Evolutionary conservation across 805 yeast species (phyloP), one percentile per base, ranked within the genome.

Genomic region (Yarrowia keelungensis): DNA sequence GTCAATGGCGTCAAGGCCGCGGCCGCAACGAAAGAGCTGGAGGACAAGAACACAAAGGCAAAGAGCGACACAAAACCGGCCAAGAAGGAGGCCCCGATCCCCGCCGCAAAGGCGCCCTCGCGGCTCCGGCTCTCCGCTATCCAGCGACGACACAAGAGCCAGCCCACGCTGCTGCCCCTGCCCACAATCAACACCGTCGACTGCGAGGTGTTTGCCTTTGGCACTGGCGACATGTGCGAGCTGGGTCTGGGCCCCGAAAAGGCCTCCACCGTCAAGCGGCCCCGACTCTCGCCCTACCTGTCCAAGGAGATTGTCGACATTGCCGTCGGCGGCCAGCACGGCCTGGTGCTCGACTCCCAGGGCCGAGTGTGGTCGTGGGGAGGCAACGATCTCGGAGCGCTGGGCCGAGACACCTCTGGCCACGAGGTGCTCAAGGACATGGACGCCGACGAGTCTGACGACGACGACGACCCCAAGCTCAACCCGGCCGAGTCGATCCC

Each of bases 321-420:
- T 74, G 92, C 97, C 0, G 97, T 87, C 35, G 99, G 99, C 64
- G 99, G 99, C 65, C 94, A 95, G 89, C 99, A 95, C 76, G 86
- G 90, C 0, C 76, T 95, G 54, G 98, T 94, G 0, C 79, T 94
- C 65, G 98, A 92, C 76, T 78, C 85, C 47, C 81, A 86, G 16
- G 92, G 92, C 72, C 82, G 85, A 69, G 79, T 95, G n/a, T 95
- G 98, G 97, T 90, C 97, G 3, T 95, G 99, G 99, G 99, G 99
- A 69, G 90, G 91, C 56, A 95, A 95, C 74, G 99, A 95, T 75
- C 88, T 92, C 70, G 92, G 89, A 45, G 98, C 91, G 4, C 81
- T 95, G 53, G 99, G 98, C 19, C 87, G 99, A 77, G 91, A 89
- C 74, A 84, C 91, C 0, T 32, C 81, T 26, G 88, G 84, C 8